Percentiles rank a stretch among this genome's conserved stretches.
These are phyloP conservation scores for Ophiocordyceps robertsii DNA, from an alignment of 2,329 filamentous ascomycete genomes.

Conservation along the genomic window DNA sequence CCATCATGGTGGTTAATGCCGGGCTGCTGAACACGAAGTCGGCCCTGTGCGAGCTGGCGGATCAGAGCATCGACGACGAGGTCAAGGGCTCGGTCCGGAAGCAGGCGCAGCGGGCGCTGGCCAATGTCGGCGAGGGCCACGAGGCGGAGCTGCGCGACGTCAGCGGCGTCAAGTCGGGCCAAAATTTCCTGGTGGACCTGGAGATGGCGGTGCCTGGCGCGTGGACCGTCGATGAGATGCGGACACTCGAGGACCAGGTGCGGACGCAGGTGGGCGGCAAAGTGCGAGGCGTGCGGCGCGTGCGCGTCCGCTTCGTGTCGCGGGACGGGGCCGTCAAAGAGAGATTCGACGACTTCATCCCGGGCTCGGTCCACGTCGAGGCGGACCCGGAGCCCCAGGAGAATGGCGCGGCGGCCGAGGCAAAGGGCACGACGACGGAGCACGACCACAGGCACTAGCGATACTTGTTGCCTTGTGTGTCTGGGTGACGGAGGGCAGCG, in stretches of 20 bases:
- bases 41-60: slow-evolving; percentile 79
- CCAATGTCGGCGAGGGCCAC: slow-evolving; percentile 35
- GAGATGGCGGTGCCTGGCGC: slow-evolving; percentile 66
- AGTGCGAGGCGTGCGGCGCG: slow-evolving; percentile 70
- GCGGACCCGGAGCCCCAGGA: slow-evolving; percentile 39
- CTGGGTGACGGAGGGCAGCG: no score
- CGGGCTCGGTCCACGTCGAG: slow-evolving; percentile 43
- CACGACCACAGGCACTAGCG: slow-evolving; percentile 13
- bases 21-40: slow-evolving; percentile 75
- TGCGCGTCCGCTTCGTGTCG: slow-evolving; percentile 73
- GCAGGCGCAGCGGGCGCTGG: slow-evolving; percentile 47
- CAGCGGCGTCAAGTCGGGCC: slow-evolving; percentile 85
- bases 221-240: slow-evolving; percentile 62
- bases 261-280: slow-evolving; percentile 60
- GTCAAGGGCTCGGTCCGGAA: slow-evolving; percentile 59
- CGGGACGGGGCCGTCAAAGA: slow-evolving; percentile 45
- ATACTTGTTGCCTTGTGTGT: neutral
- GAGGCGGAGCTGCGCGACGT: slow-evolving; percentile 63
- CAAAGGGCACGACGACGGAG: slow-evolving; percentile 23
- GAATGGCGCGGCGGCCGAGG: slow-evolving; percentile 10
- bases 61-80: slow-evolving; percentile 77
- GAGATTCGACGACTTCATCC: slow-evolving; percentile 66
- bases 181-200: slow-evolving; percentile 88
- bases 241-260: slow-evolving; percentile 58
- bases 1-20: slow-evolving; percentile 82